phyloP scores from a whole-genome alignment of 192 early-diverging fungal genomes.

The Coemansia sp. region DNA sequence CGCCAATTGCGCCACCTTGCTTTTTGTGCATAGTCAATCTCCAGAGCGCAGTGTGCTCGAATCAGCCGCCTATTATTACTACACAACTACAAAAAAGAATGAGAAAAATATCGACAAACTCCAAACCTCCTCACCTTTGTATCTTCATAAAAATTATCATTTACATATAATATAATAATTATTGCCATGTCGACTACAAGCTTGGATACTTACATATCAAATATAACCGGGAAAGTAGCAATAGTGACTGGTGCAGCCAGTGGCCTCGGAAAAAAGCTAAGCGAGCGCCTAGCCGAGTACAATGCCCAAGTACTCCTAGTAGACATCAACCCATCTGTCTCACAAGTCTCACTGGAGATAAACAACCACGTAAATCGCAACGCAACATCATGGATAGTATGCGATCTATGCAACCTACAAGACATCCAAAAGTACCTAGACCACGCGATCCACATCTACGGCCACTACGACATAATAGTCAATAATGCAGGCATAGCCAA shows the following conservation, averaged over 20 bases:
- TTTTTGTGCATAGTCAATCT: not conserved
- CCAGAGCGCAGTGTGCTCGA: not conserved
- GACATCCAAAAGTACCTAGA: conserved; percentile 40
- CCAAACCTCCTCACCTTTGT: not conserved
- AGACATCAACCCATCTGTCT: conserved; percentile 22
- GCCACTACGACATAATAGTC: conserved; percentile 57
- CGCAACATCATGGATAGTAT: conserved; percentile 26
- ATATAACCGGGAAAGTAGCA: conserved; percentile 27
- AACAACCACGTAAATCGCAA: conserved; percentile 7
- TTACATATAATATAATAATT: not conserved
- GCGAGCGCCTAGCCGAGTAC: conserved; percentile 16
- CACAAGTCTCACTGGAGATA: conserved; percentile 16
- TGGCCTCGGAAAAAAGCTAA: conserved; percentile 34
- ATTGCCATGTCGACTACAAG: not conserved
- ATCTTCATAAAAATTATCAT: not conserved
- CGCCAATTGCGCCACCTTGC: not conserved
- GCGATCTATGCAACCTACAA: conserved; percentile 49
- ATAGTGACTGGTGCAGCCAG: conserved; percentile 51
- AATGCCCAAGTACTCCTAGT: conserved; percentile 32
- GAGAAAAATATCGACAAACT: not conserved
- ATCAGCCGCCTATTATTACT: not conserved
- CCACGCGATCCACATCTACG: conserved; percentile 55
- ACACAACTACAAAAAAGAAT: not conserved
- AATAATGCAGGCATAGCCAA: conserved; percentile 69
- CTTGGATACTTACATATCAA: conserved; percentile 21